Base-by-base conservation (phyloP, 2,329 filamentous ascomycete species). In the Verticillium klebahnii region DNA sequence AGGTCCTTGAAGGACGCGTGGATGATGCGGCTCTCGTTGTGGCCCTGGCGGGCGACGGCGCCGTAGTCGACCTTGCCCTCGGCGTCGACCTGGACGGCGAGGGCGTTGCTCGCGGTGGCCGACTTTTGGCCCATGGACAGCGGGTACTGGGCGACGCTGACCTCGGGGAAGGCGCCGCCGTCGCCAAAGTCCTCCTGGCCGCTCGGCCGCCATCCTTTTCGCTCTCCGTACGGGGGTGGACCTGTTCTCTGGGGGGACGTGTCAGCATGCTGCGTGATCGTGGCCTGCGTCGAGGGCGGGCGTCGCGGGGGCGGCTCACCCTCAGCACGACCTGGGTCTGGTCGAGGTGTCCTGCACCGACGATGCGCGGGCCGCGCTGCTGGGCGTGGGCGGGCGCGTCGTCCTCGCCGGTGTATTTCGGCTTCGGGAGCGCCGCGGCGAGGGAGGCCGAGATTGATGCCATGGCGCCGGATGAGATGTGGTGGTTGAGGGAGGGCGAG, bases 11-110 rank as follows among this genome's bases (percentile, higher is more conserved):
- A 99, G 9, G 91, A 96, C 23, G 95, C 89, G 40, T 99, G 95
- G 12, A 99, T 89, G 66, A 97, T 91, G 58, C 93, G 85, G 63
- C 86, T 87, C 23, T 93, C 92, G 72, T 84, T 84, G 74, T 99
- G 95, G 15, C 95, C 95, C 71, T 94, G 90, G 69, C 89, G 85
- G 59, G 94, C 94, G 71, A 99, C 96, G 60, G 93, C 93, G 74
- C 97, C 93, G 79, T 97, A 99, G 76, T 97, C 96, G 65, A 97
- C 91, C 73, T 96, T 96, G 55, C 95, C 95, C 67, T 96, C 90
- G 0, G 84, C 87, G 72, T 98, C 93, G 39, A 98, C 93, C 73
- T 96, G 91, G 36, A 98, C 84, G n/a, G 93, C 89, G 57, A 99
- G 84, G 61, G 95, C 93, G 77, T 97, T 98, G 67, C 89, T 95